Base-by-base conservation (phyloP, 768 basidiomycete genomes). In the Lenzites betulinus region DNA sequence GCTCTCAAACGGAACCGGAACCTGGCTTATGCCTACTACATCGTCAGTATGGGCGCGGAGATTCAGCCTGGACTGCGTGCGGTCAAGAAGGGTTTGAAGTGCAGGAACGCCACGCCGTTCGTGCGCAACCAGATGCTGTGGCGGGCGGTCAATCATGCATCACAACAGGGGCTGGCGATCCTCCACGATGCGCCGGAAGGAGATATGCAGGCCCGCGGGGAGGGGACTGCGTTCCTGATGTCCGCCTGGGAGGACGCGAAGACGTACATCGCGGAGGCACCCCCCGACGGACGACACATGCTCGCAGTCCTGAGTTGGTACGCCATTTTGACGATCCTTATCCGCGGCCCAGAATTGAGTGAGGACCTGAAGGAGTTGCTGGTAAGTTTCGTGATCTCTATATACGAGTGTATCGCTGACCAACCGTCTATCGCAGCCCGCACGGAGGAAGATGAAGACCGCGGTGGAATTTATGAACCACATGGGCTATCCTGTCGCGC, bases 81-180 rank as follows among this genome's bases (percentile, higher is more conserved):
- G 0, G 81, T 83, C 59, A 87, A 88, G 76, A 83, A 88, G 67
- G 87, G 88, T 0, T 62, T 88, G 64, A 86, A 84, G 66, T 81
- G 83, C 73, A 78, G 77, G 57, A 67, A 76, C 15, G 79, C 77
- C 16, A 80, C 85, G 9, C 78, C 82, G 2, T 89, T 88, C 58
- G 70, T 89, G 3, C 79, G 78, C 42, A 80, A 79, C 59, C 80
- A 80, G 67, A 69, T 88, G 70, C 76, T 86, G 72, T 82, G 84
- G 62, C 81, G 87, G 18, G 82, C 86, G 0, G 81, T 85, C 5
- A 81, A 82, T 39, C 56, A 57, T 12, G 56, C 48, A 15, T 47
- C 48, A 4, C 56, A 50, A 26, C 54, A 44, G 20, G 54, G 54
- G 8, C 20, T 56, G 23, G 35, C 13, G 35, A 48, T 56, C 46